Evolutionary conservation across 2,329 filamentous ascomycete genomes (phyloP), one percentile per base, ranked within the genome.

Genomic region (Podosphaera leucotricha): DNA sequence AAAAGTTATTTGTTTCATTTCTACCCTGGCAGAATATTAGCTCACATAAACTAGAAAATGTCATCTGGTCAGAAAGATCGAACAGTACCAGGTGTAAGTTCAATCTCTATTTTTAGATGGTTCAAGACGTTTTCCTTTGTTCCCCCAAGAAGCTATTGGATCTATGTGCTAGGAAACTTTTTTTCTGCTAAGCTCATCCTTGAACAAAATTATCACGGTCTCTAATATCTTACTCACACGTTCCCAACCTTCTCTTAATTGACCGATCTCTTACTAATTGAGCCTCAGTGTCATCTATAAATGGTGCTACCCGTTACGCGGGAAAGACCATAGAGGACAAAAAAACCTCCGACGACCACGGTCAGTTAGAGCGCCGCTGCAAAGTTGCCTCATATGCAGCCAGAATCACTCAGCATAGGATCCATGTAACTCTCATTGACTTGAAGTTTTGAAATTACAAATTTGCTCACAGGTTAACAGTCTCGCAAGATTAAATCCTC

Each of bases 401-500:
- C 10, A 40, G 22, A 10, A 22, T 40, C 21, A 21, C n/a, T 15
- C 38, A 22, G 15, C 38, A 40, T n/a, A 40, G 38, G 16, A 22
- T 16, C 15, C 38, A 40, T 40, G 38, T 40, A 40, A 6, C 7
- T 40, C 1, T 40, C 38, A 24, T n/a, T 11, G 13, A 33, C 2
- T 13, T 26, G 6, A 2, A 2, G 2, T 26, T 2, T 13, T 33
- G 3, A 33, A 8, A 13, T 8, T n/a, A 13, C 21, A 40, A 21
- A 22, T 40, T n/a, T 10, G 20, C 38, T 24, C 15, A n/a, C 20
- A 24, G n/a, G 15, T 20, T 38, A 10, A 40, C 38, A 40, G 38
- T 40, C 38, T 24, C 38, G 38, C 26, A 37, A 37, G 30, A 24
- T 43, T 33, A 43, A 35, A n/a, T 28, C 39, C 10, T 38, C 38